Base-by-base conservation (phyloP, 495 filamentous ascomycete species). In the Penicillium alfredii region DNA sequence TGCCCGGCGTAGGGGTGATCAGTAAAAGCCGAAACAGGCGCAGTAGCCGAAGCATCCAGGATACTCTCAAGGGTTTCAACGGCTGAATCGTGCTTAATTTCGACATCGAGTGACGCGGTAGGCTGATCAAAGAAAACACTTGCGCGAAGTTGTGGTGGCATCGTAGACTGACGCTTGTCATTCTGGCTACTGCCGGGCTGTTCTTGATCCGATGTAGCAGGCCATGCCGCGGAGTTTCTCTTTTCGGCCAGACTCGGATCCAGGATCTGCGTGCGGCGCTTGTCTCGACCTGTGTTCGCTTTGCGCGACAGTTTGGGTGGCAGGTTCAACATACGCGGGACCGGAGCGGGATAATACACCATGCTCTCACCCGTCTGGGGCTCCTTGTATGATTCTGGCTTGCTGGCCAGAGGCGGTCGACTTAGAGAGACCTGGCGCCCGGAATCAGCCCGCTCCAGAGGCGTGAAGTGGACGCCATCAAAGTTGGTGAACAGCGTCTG, bases 291-390 rank as follows among this genome's bases (percentile, higher is more conserved):
- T 4, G 64, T 48, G 1, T 72, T 69, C 16, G 84, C 78, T 19
- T 77, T 71, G 57, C 86, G 84, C 0, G 89, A 94, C 23, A 97
- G 67, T 43, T 84, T 81, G 22, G 88, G 88, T 6, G 92, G 92
- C 3, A 98, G 71, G 48, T 95, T 96, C 17, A 98, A 70, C 76
- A 92, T 88, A 51, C 81, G 81, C 1, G 92, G 92, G 0, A 98
- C 90, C 8, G 87, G 92, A 3, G 92, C 92, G 9, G 92, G 92
- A 55, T 98, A 98, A 57, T 80, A 97, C 6, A 95, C 76, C 84
- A 98, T 90, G 34, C 81, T 68, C 40, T 90, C 77, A 3, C 73
- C 79, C 2, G 74, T 74, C 17, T 67, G 67, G 7, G 81, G 80
- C 44, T 84, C 71, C 33, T 80, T 63, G 51, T 79, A 82, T 13